These are phyloP conservation scores for Ceratorhiza oryzae-sativae DNA, from an alignment of 1,284 basidiomycete species.

Conservation along the genomic window DNA sequence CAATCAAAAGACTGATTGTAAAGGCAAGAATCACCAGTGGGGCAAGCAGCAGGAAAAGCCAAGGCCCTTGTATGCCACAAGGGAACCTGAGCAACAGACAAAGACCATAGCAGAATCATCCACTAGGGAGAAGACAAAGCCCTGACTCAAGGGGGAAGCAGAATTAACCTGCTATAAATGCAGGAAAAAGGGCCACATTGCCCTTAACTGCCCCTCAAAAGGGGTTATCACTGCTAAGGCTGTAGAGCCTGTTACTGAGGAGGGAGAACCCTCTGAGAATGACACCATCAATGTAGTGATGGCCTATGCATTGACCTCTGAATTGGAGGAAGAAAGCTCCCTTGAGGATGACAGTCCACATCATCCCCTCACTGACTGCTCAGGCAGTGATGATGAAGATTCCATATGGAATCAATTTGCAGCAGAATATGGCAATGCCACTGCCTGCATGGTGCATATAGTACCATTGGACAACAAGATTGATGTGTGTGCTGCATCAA, in stretches of 20 bases:
- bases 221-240: not conserved
- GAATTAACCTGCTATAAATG: not conserved
- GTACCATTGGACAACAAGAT: not conserved
- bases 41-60: not conserved
- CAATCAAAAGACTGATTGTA: not conserved
- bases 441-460: not conserved
- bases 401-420: not conserved
- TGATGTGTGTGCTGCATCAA: conserved; percentile 2
- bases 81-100: not conserved
- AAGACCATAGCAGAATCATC: not conserved
- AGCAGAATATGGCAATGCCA: not conserved
- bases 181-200: not conserved
- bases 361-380: not conserved
- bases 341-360: not conserved
- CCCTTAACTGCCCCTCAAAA: not conserved
- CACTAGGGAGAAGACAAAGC: not conserved
- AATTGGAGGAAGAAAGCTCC: not conserved
- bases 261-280: not conserved
- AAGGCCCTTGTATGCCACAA: not conserved
- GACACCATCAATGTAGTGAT: not conserved
- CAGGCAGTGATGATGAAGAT: not conserved
- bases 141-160: not conserved
- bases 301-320: not conserved
- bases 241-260: not conserved
- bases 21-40: not conserved